phyloP scores from a whole-genome alignment of 1,284 basidiomycete genomes.

The Tausonia pullulans region DNA sequence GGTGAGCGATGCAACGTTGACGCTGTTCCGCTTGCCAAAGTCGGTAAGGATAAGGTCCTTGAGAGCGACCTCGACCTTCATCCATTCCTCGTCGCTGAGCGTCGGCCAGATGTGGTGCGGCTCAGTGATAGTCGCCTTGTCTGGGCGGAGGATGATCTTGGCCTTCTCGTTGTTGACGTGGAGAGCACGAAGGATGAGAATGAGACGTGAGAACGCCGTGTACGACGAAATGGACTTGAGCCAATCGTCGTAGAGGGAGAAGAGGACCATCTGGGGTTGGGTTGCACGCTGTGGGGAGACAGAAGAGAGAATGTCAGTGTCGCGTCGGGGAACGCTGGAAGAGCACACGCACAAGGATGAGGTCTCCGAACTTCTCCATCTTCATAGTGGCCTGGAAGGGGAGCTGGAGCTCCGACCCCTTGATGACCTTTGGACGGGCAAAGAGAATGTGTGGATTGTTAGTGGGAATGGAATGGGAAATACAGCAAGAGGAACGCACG shows the following conservation, averaged over 20 bases:
- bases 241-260: slow-evolving; percentile 99
- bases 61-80: slow-evolving; percentile 97
- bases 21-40: slow-evolving; percentile 97
- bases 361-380: slow-evolving; percentile 99
- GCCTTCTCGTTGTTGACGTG: slow-evolving; percentile 99
- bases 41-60: slow-evolving; percentile 88
- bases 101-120: slow-evolving; percentile 99
- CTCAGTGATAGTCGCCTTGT: slow-evolving; percentile 91
- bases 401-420: slow-evolving; percentile 93
- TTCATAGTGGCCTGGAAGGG: slow-evolving; percentile 99
- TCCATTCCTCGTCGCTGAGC: slow-evolving; percentile 92
- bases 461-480: too few relatives aligned
- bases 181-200: slow-evolving; percentile 85
- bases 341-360: slow-evolving; percentile 57
- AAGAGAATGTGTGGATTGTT: too few relatives aligned
- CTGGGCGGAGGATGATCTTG: slow-evolving; percentile 84
- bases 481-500: slow-evolving; percentile 27
- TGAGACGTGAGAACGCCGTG: slow-evolving; percentile 96
- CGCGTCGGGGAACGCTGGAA: background rate
- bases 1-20: slow-evolving; percentile 95
- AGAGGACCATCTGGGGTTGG: slow-evolving; percentile 98
- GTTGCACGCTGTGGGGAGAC: slow-evolving; percentile 57
- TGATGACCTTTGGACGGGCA: slow-evolving; percentile 50
- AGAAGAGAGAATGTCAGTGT: slow-evolving; percentile 12
- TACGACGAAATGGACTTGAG: slow-evolving; percentile 97